These are phyloP conservation scores for Saccharomycopsis crataegensis DNA, from an alignment of 1,139 yeast species.

Conservation along the genomic window DNA sequence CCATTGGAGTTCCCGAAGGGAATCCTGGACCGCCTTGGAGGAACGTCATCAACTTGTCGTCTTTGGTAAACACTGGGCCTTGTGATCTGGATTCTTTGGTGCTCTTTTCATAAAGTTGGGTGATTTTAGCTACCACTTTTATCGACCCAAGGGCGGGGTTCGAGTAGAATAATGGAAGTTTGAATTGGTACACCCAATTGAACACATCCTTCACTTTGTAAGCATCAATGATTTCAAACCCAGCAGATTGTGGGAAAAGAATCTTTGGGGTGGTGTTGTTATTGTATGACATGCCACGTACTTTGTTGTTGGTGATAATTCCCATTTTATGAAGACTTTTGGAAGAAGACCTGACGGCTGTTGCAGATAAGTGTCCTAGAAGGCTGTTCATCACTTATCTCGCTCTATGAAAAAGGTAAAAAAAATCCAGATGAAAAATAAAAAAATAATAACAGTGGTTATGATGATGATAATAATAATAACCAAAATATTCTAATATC, in stretches of 20 bases:
- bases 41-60: slow-evolving; percentile 33
- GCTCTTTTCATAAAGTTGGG: slow-evolving; percentile 20
- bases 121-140: slow-evolving; percentile 25
- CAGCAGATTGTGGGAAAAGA: background rate
- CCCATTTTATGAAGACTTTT: too few relatives aligned
- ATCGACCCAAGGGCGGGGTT: slow-evolving; percentile 19
- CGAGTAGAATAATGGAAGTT: slow-evolving; percentile 24
- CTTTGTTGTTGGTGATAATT: too few relatives aligned
- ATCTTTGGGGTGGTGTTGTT: background rate
- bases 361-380: too few relatives aligned
- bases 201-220: slow-evolving; percentile 13
- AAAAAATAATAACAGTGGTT: too few relatives aligned
- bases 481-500: too few relatives aligned
- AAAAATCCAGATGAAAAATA: too few relatives aligned
- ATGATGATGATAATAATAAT: too few relatives aligned
- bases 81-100: slow-evolving; percentile 9
- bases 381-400: too few relatives aligned
- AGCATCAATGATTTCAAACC: slow-evolving; percentile 11
- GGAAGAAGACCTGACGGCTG: too few relatives aligned
- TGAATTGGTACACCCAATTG: slow-evolving; percentile 22
- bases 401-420: too few relatives aligned
- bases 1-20: slow-evolving; percentile 35
- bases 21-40: slow-evolving; percentile 60
- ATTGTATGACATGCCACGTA: too few relatives aligned
- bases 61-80: slow-evolving; percentile 15